These are phyloP conservation scores for Aspergillus avenaceus DNA, from an alignment of 495 filamentous ascomycete species.

Conservation along the genomic window DNA sequence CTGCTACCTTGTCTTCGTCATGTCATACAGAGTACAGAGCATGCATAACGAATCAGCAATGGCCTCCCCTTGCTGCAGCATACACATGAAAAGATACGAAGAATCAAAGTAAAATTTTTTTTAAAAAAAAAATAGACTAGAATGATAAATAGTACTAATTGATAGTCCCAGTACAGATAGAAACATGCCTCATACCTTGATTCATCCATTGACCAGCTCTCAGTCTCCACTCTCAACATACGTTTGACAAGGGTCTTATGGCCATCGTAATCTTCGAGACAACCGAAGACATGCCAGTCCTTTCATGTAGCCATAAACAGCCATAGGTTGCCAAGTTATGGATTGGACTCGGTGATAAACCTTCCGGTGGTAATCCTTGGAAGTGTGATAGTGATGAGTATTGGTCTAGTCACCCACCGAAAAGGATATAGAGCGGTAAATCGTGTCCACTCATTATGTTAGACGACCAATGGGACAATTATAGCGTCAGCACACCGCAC, in stretches of 20 bases:
- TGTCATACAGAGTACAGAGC: neutral
- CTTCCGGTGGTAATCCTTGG: neutral
- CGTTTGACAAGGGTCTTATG: too few species aligned
- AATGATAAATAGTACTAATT: too few species aligned
- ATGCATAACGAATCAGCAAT: neutral
- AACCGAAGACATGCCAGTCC: too few species aligned
- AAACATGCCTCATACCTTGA: too few species aligned
- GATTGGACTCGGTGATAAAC: neutral
- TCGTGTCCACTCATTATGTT: neutral
- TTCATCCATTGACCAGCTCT: too few species aligned
- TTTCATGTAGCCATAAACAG: neutral
- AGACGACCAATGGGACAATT: neutral
- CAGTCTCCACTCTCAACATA: too few species aligned
- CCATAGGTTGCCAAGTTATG: neutral
- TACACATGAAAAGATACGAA: neutral
- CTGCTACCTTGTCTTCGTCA: neutral
- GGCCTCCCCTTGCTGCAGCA: neutral
- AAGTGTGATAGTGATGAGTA: conserved; percentile 13
- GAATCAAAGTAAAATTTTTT: neutral
- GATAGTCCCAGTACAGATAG: too few species aligned
- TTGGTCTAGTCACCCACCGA: neutral
- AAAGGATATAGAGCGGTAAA: neutral
- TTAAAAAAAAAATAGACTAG: too few species aligned
- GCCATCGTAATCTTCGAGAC: too few species aligned
- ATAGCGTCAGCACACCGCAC: conserved; percentile 1